These are phyloP conservation scores for Desmodesmus armatus DNA, from an alignment of 139 green algal genomes.

Conservation along the genomic window DNA sequence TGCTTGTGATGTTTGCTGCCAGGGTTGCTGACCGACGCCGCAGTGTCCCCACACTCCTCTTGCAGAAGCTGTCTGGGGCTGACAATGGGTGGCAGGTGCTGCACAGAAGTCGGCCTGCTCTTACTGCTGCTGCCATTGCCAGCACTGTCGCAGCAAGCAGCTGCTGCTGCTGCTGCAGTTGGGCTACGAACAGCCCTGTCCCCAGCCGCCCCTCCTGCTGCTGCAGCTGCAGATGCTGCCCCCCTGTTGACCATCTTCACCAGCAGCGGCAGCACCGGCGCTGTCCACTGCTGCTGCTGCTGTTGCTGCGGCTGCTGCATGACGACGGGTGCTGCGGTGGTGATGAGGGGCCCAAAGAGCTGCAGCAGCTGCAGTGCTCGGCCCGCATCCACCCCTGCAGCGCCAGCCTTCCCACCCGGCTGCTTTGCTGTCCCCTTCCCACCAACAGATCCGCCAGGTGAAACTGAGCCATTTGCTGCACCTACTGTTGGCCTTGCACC, in stretches of 20 bases:
- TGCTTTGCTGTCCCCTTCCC: neutral
- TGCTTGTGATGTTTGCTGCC: too few relatives aligned
- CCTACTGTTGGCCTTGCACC: neutral
- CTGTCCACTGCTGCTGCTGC: neutral
- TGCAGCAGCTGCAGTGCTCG: conserved; percentile 24
- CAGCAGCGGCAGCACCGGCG: neutral
- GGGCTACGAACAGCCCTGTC: too few relatives aligned
- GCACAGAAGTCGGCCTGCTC: too few relatives aligned
- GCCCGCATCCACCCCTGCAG: neutral
- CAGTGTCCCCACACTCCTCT: too few relatives aligned
- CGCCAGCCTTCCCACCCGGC: neutral
- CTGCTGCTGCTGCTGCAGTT: neutral
- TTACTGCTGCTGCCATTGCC: neutral
- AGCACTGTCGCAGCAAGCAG: neutral
- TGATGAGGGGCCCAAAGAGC: neutral
- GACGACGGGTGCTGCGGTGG: neutral
- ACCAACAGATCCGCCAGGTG: neutral
- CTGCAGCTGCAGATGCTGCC: neutral
- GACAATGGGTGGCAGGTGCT: too few relatives aligned
- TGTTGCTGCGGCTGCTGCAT: neutral
- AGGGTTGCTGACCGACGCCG: too few relatives aligned
- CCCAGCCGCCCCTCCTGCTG: too few relatives aligned
- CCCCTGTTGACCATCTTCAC: neutral
- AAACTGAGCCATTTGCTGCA: neutral
- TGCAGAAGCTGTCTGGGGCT: too few relatives aligned